Evolutionary conservation across 164 flowering plant species (phyloP).

Genomic region (Magnolia changhungtana): DNA sequence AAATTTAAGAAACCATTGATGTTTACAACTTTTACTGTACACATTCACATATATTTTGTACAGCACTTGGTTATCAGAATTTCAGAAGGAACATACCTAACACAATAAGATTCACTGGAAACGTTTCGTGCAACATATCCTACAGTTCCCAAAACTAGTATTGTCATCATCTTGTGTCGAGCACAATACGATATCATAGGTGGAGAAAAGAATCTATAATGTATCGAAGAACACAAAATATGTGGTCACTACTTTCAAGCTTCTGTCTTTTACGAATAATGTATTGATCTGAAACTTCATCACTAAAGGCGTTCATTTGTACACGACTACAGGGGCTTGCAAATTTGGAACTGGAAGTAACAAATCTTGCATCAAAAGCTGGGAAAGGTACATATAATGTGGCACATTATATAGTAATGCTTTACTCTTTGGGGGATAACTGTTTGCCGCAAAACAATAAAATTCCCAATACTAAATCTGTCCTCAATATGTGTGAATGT

Average conservation of each 20-base stretch:
- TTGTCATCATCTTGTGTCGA: too few relatives aligned
- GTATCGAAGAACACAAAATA: background rate
- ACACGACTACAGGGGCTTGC: slow-evolving; percentile 51
- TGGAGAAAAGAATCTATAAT: background rate
- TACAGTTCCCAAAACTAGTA: too few relatives aligned
- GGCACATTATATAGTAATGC: background rate
- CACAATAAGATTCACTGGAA: too few relatives aligned
- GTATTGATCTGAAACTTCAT: background rate
- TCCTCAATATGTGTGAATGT: background rate
- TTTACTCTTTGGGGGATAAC: background rate
- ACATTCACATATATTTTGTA: too few relatives aligned
- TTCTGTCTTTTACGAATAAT: background rate
- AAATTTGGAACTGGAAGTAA: slow-evolving; percentile 88
- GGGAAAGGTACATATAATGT: slow-evolving; percentile 69
- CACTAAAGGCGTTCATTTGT: background rate
- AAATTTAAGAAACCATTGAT: too few relatives aligned
- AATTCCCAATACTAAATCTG: background rate
- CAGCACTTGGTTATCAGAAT: too few relatives aligned
- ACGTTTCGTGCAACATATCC: too few relatives aligned
- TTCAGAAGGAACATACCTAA: too few relatives aligned
- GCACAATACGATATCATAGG: too few relatives aligned
- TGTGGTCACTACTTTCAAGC: background rate
- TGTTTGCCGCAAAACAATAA: too few relatives aligned
- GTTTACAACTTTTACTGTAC: too few relatives aligned
- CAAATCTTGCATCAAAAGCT: slow-evolving; percentile 93